These are phyloP conservation scores for Coniella vitis DNA, from an alignment of 2,329 filamentous ascomycete genomes.

Conservation along the genomic window DNA sequence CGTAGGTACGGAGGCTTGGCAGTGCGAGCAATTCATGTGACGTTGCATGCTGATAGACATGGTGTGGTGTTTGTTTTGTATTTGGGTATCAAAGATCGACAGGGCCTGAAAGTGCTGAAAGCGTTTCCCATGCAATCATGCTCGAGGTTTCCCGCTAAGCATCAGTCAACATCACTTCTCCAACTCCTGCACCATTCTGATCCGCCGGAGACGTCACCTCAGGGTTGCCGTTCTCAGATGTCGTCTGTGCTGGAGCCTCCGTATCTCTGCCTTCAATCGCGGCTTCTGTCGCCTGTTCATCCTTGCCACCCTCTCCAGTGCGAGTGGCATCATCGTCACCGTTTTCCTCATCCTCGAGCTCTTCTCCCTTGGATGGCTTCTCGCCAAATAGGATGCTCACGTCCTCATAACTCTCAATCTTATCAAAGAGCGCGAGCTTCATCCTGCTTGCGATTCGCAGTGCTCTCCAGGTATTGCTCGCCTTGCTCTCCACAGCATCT, in stretches of 20 bases:
- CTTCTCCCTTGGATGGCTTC: constrained; percentile 30
- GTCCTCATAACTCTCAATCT: constrained; percentile 76
- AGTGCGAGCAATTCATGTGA: too few relatives aligned
- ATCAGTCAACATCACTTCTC: background rate
- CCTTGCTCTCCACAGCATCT: constrained; percentile 60
- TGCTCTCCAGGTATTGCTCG: constrained; percentile 86
- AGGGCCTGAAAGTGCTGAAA: background rate
- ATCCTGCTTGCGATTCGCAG: constrained; percentile 71
- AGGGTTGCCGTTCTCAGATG: background rate
- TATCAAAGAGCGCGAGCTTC: constrained; percentile 74
- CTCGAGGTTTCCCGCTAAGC: background rate
- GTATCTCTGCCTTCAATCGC: background rate
- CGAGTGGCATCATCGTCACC: constrained; percentile 23
- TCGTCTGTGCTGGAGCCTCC: background rate
- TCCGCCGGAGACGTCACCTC: background rate
- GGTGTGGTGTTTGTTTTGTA: too few relatives aligned
- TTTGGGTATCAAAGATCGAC: constrained; percentile 10
- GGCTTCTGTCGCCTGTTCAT: background rate
- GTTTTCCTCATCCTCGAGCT: constrained; percentile 27
- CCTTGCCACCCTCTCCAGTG: background rate
- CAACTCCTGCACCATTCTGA: background rate
- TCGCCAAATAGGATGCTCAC: constrained; percentile 49
- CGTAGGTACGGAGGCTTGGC: too few relatives aligned
- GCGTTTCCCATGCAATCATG: background rate
- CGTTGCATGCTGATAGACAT: too few relatives aligned